These are phyloP conservation scores for Nosema muscidifuracis DNA, from an alignment of 371 early-diverging fungal genomes.

Conservation along the genomic window DNA sequence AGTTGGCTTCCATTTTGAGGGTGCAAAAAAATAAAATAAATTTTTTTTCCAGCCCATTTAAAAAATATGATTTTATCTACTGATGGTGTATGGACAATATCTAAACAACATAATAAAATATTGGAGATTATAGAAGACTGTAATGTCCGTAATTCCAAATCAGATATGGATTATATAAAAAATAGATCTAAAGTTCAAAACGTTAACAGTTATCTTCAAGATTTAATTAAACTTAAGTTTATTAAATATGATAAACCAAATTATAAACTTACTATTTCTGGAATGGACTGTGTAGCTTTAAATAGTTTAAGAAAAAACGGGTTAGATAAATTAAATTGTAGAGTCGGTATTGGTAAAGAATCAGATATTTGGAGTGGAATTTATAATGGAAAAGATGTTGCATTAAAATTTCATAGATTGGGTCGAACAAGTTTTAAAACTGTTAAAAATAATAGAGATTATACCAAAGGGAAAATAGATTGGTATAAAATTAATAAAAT, in stretches of 20 bases:
- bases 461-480: slow-evolving; percentile 66
- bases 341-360: slow-evolving; percentile 99
- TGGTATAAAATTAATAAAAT: slow-evolving; percentile 64
- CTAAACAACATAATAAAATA: slow-evolving; percentile 50
- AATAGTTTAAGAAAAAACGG: slow-evolving; percentile 78
- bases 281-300: slow-evolving; percentile 94
- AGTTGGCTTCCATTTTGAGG: slow-evolving; percentile 38
- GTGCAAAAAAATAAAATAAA: neutral
- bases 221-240: slow-evolving; percentile 56
- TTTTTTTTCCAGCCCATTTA: neutral
- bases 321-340: slow-evolving; percentile 85
- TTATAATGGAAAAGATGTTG: slow-evolving; percentile 45
- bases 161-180: slow-evolving; percentile 44
- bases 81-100: slow-evolving; percentile 55
- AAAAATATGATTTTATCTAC: slow-evolving; percentile 47
- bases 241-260: slow-evolving; percentile 64
- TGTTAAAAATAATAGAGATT: slow-evolving; percentile 92
- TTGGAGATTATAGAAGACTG: slow-evolving; percentile 49
- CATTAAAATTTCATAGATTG: slow-evolving; percentile 66
- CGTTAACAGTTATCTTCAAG: slow-evolving; percentile 42
- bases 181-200: slow-evolving; percentile 41
- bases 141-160: slow-evolving; percentile 38
- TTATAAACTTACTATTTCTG: slow-evolving; percentile 91
- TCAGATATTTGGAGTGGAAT: slow-evolving; percentile 65
- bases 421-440: slow-evolving; percentile 91